Conservation (phyloP, 2,329 filamentous ascomycete genomes). For the Aspergillus sp. region DNA sequence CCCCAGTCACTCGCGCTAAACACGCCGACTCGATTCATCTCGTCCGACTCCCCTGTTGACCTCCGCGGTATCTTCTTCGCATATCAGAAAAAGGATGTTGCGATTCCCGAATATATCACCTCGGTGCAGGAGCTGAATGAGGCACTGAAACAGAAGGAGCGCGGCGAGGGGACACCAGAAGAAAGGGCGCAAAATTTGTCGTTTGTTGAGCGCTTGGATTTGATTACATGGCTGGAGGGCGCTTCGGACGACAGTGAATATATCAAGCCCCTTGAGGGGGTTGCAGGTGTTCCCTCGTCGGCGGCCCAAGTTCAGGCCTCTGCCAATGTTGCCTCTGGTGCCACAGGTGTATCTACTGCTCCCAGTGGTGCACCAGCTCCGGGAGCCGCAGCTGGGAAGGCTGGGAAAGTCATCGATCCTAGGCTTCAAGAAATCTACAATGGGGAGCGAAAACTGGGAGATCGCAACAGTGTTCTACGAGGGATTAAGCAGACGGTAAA, state of each 20-base stretch:
- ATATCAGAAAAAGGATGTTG: constrained; percentile 88
- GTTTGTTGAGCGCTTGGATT: constrained; percentile 86
- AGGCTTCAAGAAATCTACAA: constrained; percentile 85
- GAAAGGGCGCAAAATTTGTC: constrained; percentile 81
- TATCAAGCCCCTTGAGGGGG: constrained; percentile 78
- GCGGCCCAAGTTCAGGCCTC: constrained; percentile 43
- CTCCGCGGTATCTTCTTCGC: constrained; percentile 95
- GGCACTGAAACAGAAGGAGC: constrained; percentile 55
- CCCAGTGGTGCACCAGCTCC: constrained; percentile 36
- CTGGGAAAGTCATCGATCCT: constrained; percentile 73
- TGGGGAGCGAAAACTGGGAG: constrained; percentile 85
- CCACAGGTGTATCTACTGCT: constrained; percentile 32
- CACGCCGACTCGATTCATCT: constrained; percentile 80
- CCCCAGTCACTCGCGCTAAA: constrained; percentile 67
- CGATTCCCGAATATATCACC: constrained; percentile 87
- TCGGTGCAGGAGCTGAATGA: constrained; percentile 78
- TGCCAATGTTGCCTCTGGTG: constrained; percentile 53
- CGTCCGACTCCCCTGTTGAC: constrained; percentile 67
- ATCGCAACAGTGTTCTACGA: constrained; percentile 82
- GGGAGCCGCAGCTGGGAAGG: constrained; percentile 40
- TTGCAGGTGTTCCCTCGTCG: constrained; percentile 37
- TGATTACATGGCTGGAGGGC: constrained; percentile 91
- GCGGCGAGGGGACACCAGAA: constrained; percentile 24
- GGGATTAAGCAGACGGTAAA: constrained; percentile 83
- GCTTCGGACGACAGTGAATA: constrained; percentile 89